These are phyloP conservation scores for Eremothecium coryli DNA, from an alignment of 1,139 yeast species.

Conservation along the genomic window DNA sequence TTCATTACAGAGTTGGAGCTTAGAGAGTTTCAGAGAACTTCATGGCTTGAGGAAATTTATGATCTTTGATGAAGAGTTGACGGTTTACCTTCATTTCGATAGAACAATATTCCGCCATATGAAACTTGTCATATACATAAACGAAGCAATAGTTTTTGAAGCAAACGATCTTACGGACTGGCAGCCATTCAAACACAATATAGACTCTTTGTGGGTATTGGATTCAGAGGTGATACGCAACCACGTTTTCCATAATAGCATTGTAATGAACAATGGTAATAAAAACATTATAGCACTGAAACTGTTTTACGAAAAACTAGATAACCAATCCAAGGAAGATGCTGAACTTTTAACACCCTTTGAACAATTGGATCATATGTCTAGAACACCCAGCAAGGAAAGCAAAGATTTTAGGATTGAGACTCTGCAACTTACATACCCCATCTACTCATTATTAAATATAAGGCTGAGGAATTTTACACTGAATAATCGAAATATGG, in stretches of 20 bases:
- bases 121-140: conserved; percentile 14
- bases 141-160: conserved; percentile 23
- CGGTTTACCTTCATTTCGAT: conserved; percentile 13
- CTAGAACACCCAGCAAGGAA: conserved; percentile 1
- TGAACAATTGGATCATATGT: not conserved
- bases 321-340: not conserved
- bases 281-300: conserved; percentile 13
- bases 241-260: conserved; percentile 22
- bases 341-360: not conserved
- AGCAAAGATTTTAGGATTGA: not conserved
- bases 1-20: too few relatives aligned
- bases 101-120: conserved; percentile 1
- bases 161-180: conserved; percentile 3
- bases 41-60: conserved; percentile 20
- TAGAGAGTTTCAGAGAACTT: not conserved
- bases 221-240: conserved; percentile 15
- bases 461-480: conserved; percentile 27
- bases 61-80: conserved; percentile 27
- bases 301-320: not conserved
- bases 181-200: not conserved
- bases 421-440: conserved; percentile 11
- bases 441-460: conserved; percentile 27
- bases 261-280: conserved; percentile 29
- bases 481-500: conserved; percentile 15
- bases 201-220: conserved; percentile 13